These are phyloP conservation scores for Trifolium pratense DNA, from an alignment of 306 rosid species.

Conservation along the genomic window DNA sequence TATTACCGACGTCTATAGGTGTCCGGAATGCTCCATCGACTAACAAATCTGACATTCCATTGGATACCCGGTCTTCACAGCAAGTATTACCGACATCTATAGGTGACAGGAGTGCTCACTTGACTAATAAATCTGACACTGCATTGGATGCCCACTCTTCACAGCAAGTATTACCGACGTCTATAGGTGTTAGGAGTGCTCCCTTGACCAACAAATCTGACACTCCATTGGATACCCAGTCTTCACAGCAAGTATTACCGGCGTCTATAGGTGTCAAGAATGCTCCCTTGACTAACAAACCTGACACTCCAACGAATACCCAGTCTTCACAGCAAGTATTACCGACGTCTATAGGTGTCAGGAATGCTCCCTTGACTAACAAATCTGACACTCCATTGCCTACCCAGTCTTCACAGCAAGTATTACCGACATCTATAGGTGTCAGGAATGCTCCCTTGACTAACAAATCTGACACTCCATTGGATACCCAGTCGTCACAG, in stretches of 20 bases:
- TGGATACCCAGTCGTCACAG: slow-evolving; percentile 51
- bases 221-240: slow-evolving; percentile 46
- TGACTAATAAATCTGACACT: slow-evolving; percentile 44
- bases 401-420: slow-evolving; percentile 54
- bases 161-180: slow-evolving; percentile 51
- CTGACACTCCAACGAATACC: slow-evolving; percentile 40
- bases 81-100: slow-evolving; percentile 49
- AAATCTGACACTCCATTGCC: slow-evolving; percentile 44
- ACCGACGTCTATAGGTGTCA: slow-evolving; percentile 47
- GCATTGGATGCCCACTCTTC: slow-evolving; percentile 50
- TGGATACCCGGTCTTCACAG: slow-evolving; percentile 51
- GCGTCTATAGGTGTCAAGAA: slow-evolving; percentile 43
- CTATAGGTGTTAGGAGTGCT: slow-evolving; percentile 42
- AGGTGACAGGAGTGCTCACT: slow-evolving; percentile 41
- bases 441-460: slow-evolving; percentile 43
- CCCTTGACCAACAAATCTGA: slow-evolving; percentile 41
- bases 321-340: slow-evolving; percentile 54
- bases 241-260: slow-evolving; percentile 55
- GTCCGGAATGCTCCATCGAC: slow-evolving; percentile 42
- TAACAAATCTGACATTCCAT: slow-evolving; percentile 43
- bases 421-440: slow-evolving; percentile 49
- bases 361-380: slow-evolving; percentile 42
- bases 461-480: slow-evolving; percentile 44
- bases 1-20: slow-evolving; percentile 49
- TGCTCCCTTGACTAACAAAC: slow-evolving; percentile 44